Conservation (phyloP, 176 grass and related monocot genomes). For the Oryza meridionalis region DNA sequence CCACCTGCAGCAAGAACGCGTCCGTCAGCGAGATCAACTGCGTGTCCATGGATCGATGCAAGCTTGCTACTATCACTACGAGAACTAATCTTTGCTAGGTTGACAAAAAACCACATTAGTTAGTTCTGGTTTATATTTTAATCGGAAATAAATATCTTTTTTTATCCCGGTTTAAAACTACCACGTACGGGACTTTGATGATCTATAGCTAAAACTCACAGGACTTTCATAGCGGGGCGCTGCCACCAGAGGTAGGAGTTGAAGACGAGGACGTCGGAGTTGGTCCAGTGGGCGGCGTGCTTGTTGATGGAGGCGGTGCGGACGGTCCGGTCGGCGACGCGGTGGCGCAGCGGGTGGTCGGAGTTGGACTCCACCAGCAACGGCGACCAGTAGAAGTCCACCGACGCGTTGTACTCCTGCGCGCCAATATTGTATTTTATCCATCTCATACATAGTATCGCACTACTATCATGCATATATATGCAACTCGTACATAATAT, state of each 20-base stretch:
- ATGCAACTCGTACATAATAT: background rate
- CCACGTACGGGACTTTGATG: too few relatives aligned
- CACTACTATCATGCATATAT: background rate
- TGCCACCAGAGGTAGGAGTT: constrained; percentile 92
- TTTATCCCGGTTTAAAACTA: too few relatives aligned
- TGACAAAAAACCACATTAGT: too few relatives aligned
- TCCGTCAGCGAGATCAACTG: too few relatives aligned
- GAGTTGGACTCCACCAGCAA: constrained; percentile 90
- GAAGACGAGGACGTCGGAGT: constrained; percentile 82
- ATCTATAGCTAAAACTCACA: constrained; percentile 47
- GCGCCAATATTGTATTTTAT: too few relatives aligned
- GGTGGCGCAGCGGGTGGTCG: constrained; percentile 69
- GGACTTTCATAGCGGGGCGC: constrained; percentile 50
- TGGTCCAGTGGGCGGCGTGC: constrained; percentile 64
- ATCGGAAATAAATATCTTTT: too few relatives aligned
- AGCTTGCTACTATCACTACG: background rate
- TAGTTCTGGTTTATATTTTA: too few relatives aligned
- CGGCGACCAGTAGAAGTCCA: constrained; percentile 93
- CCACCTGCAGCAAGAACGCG: constrained; percentile 36
- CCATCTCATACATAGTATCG: too few relatives aligned
- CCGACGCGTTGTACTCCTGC: constrained; percentile 73
- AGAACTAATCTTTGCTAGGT: too few relatives aligned
- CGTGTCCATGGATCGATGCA: too few relatives aligned
- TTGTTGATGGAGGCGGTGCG: constrained; percentile 57
- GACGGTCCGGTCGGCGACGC: constrained; percentile 56